Evolutionary conservation across 1,139 yeast species (phyloP).

Genomic region (Candida albicans): DNA sequence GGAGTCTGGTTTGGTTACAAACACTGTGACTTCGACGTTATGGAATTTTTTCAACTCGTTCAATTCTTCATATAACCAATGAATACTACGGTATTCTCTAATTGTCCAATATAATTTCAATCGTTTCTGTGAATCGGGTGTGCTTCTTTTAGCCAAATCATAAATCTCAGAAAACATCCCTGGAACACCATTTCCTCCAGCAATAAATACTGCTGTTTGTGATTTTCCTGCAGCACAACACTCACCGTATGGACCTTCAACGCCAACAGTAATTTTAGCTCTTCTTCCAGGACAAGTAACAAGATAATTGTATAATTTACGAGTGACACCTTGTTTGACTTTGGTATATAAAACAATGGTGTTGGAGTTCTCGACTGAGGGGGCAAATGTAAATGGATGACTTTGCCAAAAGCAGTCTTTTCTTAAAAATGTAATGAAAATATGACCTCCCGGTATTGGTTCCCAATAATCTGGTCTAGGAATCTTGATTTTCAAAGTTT

Average conservation of each 20-base stretch:
- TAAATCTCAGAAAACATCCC: conserved; percentile 43
- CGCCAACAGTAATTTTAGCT: conserved; percentile 27
- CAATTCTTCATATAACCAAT: conserved; percentile 51
- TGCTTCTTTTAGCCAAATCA: conserved; percentile 20
- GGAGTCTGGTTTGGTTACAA: conserved; percentile 36
- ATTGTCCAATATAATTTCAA: conserved; percentile 43
- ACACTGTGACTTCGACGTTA: conserved; percentile 24
- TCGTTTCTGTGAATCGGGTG: conserved; percentile 5
- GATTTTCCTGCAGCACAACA: conserved; percentile 27
- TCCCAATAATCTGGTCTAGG: conserved; percentile 43
- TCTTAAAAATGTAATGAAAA: conserved; percentile 54
- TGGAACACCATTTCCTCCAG: conserved; percentile 47
- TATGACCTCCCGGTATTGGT: conserved; percentile 56
- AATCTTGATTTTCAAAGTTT: conserved; percentile 41
- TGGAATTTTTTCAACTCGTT: conserved; percentile 23
- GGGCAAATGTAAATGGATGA: conserved; percentile 61
- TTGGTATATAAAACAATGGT: conserved; percentile 29
- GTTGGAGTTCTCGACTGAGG: conserved; percentile 21
- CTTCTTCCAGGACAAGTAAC: conserved; percentile 25
- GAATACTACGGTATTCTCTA: conserved; percentile 38
- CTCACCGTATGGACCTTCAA: conserved; percentile 45
- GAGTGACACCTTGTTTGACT: conserved; percentile 38
- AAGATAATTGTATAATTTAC: conserved; percentile 30
- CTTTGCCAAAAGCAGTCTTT: conserved; percentile 66
- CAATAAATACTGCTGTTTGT: conserved; percentile 33